Conservation (phyloP, 2,329 filamentous ascomycete genomes). For the Botryotinia narcissicola region DNA sequence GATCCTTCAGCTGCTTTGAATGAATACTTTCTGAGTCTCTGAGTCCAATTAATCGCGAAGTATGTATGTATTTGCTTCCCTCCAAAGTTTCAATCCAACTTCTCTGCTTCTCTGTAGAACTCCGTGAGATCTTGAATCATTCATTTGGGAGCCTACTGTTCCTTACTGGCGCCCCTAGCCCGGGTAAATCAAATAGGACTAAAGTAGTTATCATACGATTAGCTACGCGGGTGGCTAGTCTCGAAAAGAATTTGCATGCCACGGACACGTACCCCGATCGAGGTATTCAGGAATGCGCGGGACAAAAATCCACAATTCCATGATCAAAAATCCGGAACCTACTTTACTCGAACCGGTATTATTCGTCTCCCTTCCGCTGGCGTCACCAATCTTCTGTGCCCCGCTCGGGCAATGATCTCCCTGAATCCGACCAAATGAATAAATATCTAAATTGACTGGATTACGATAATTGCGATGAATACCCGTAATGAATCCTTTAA, state of each 20-base stretch:
- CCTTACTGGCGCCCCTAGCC: neutral
- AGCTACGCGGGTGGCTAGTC: neutral
- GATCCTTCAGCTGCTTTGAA: neutral
- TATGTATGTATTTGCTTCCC: neutral
- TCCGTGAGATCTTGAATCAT: neutral
- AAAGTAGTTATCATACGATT: neutral
- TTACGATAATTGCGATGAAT: neutral
- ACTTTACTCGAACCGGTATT: slow-evolving; percentile 14
- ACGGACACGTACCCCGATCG: neutral
- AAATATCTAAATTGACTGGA: neutral
- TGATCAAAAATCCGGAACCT: slow-evolving; percentile 4
- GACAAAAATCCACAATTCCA: slow-evolving; percentile 9
- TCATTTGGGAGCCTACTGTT: neutral
- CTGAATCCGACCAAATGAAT: neutral
- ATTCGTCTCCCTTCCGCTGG: slow-evolving; percentile 15
- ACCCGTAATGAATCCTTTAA: slow-evolving; percentile 2
- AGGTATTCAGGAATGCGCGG: neutral
- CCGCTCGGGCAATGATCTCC: neutral
- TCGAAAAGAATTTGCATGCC: neutral
- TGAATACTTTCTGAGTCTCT: neutral
- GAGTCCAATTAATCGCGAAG: neutral
- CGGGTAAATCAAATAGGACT: neutral
- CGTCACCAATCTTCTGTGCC: neutral
- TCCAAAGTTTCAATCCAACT: neutral
- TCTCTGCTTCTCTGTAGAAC: neutral